Conservation (phyloP, 2,329 filamentous ascomycete species). For the Escovopsis sp. region DNA sequence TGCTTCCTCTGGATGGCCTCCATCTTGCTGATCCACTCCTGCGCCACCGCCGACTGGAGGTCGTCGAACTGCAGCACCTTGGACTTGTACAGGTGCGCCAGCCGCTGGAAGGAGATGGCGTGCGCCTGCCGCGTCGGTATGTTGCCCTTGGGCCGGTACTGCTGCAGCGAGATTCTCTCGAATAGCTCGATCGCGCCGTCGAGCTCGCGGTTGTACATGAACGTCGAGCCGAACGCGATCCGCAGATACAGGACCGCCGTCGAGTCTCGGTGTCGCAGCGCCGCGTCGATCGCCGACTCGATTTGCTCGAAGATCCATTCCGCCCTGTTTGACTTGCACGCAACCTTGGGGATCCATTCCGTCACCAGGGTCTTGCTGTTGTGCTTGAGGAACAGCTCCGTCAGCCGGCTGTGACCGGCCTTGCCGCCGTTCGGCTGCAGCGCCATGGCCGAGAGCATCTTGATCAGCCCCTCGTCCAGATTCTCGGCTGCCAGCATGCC, state of each 20-base stretch:
- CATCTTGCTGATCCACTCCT: conserved; percentile 19
- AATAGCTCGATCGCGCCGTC: conserved; percentile 20
- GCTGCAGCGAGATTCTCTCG: conserved; percentile 20
- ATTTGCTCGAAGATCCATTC: conserved; percentile 16
- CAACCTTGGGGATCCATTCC: conserved; percentile 27
- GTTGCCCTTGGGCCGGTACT: conserved; percentile 24
- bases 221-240: conserved; percentile 20
- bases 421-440: conserved; percentile 9
- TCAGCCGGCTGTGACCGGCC: conserved; percentile 14
- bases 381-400: conserved; percentile 21
- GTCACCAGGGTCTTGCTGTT: conserved; percentile 18
- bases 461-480: conserved; percentile 19
- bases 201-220: conserved; percentile 19
- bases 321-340: conserved; percentile 17
- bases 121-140: conserved; percentile 23
- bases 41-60: conserved; percentile 12
- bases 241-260: conserved; percentile 23
- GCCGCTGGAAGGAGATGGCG: conserved; percentile 24
- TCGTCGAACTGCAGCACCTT: conserved; percentile 15
- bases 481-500: conserved; percentile 22
- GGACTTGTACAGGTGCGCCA: conserved; percentile 23
- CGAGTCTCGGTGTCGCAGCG: conserved; percentile 19
- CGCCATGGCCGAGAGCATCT: conserved; percentile 19
- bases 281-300: conserved; percentile 17
- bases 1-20: conserved; percentile 22